Percentiles rank a stretch among this genome's conserved stretches.
Evolutionary conservation across 108 stramenopile genomes (phyloP).

Genomic region (Skeletonema marinoi): DNA sequence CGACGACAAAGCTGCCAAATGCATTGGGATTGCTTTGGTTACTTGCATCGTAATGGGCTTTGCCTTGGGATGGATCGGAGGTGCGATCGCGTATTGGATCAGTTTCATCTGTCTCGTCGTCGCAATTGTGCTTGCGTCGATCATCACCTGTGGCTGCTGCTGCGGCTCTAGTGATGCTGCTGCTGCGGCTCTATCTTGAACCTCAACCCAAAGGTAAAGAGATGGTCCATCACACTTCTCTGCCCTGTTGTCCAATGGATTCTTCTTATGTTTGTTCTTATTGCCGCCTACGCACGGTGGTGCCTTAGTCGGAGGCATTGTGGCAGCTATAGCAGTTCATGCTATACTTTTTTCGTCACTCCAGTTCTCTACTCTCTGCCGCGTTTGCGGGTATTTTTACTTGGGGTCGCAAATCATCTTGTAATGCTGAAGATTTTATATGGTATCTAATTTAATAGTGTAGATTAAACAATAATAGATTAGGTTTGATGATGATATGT

Average conservation of each 20-base stretch:
- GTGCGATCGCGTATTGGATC: neutral
- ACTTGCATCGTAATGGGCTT: neutral
- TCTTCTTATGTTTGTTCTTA: neutral
- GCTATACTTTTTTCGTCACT: neutral
- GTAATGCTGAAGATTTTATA: neutral
- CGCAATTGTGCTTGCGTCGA: slow-evolving; percentile 7
- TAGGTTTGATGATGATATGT: too few species aligned
- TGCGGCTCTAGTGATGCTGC: neutral
- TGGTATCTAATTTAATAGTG: too few species aligned
- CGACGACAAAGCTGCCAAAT: neutral
- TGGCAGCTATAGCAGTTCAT: too few species aligned
- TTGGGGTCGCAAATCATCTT: slow-evolving; percentile 1
- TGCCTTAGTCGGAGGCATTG: neutral
- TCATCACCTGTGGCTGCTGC: slow-evolving; percentile 8
- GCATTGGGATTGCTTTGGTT: slow-evolving; percentile 7
- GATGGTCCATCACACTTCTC: slow-evolving; percentile 5
- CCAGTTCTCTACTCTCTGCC: neutral
- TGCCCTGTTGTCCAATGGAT: neutral
- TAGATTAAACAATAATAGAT: too few species aligned
- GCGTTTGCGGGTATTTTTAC: neutral
- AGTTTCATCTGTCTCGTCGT: neutral
- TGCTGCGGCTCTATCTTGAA: slow-evolving; percentile 16
- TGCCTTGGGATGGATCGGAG: neutral
- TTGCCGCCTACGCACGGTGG: neutral
- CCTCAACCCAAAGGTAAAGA: slow-evolving; percentile 13